A percentile compares a stretch with the other conserved stretches of the same genome.
Evolutionary conservation across 352 stramenopile species (phyloP).

Genomic region (Globisporangium uncinulatum): DNA sequence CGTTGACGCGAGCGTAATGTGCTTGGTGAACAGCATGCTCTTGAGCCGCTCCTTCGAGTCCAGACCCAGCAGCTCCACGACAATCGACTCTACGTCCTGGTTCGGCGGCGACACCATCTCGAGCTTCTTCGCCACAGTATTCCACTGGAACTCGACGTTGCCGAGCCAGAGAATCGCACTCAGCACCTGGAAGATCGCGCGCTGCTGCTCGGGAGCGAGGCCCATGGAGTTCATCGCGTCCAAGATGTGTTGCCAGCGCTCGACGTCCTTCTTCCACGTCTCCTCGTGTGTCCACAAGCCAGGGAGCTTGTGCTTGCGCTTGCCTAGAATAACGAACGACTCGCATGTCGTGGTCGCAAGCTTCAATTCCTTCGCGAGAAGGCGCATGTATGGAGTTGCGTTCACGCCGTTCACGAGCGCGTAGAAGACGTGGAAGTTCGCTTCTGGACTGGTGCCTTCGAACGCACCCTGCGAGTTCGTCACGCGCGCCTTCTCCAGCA

Average conservation of each 20-base stretch:
- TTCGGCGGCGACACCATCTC: constrained; percentile 17
- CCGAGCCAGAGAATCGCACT: constrained; percentile 70
- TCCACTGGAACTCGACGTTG: constrained; percentile 48
- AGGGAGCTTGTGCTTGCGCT: constrained; percentile 26
- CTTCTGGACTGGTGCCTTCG: constrained; percentile 8
- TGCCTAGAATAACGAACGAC: constrained; percentile 47
- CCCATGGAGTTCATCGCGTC: constrained; percentile 38
- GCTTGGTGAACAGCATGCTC: constrained; percentile 44
- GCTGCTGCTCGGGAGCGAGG: constrained; percentile 31
- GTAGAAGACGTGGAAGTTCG: constrained; percentile 80
- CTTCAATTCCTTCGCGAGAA: constrained; percentile 31
- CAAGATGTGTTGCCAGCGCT: constrained; percentile 60
- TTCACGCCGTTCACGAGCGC: constrained; percentile 56
- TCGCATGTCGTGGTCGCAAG: constrained; percentile 29
- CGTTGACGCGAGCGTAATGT: constrained; percentile 36
- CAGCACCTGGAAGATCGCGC: constrained; percentile 51
- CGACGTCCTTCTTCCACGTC: constrained; percentile 49
- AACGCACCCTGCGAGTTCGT: constrained; percentile 20
- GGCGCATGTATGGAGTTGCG: constrained; percentile 22
- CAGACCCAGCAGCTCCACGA: constrained; percentile 33
- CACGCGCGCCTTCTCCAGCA: constrained; percentile 65
- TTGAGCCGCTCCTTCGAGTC: constrained; percentile 21
- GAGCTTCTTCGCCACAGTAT: constrained; percentile 19
- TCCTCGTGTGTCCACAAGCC: constrained; percentile 25
- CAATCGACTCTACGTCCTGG: constrained; percentile 14